phyloP scores from a whole-genome alignment of 2,329 filamentous ascomycete species.

The Cyclaneusma minus region DNA sequence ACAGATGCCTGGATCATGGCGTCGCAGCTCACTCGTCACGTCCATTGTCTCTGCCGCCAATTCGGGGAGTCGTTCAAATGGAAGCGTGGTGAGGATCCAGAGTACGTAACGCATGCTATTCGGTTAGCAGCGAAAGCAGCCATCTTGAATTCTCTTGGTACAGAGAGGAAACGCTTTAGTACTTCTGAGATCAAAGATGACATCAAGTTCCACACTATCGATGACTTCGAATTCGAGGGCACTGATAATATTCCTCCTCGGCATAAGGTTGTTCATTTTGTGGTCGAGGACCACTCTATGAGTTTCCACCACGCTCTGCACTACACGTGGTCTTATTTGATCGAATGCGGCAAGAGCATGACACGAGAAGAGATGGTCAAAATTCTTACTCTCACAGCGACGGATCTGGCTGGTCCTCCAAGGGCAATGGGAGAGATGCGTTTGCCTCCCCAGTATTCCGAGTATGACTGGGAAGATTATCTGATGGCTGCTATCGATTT shows the following conservation, averaged over 20 bases:
- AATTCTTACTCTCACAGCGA: slow-evolving; percentile 56
- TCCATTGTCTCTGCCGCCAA: slow-evolving; percentile 81
- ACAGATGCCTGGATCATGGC: slow-evolving; percentile 97
- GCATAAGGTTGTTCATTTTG: slow-evolving; percentile 67
- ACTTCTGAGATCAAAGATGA: slow-evolving; percentile 81
- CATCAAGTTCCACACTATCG: slow-evolving; percentile 63
- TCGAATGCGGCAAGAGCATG: slow-evolving; percentile 76
- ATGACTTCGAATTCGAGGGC: slow-evolving; percentile 65
- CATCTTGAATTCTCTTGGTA: slow-evolving; percentile 78
- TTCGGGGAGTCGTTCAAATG: slow-evolving; percentile 76
- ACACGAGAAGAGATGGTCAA: slow-evolving; percentile 47
- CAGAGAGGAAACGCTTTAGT: slow-evolving; percentile 74
- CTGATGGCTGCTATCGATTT: slow-evolving; percentile 84
- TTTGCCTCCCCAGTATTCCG: slow-evolving; percentile 39
- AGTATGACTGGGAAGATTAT: slow-evolving; percentile 57
- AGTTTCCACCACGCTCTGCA: slow-evolving; percentile 97
- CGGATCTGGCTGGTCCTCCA: slow-evolving; percentile 51
- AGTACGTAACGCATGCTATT: slow-evolving; percentile 55
- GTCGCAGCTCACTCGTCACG: slow-evolving; percentile 83
- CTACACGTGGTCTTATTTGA: slow-evolving; percentile 89
- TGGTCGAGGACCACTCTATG: slow-evolving; percentile 77
- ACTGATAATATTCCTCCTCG: slow-evolving; percentile 21
- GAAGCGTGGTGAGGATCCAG: slow-evolving; percentile 45
- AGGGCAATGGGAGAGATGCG: slow-evolving; percentile 40
- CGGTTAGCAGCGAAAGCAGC: slow-evolving; percentile 64